phyloP scores from a whole-genome alignment of 306 rosid genomes.

The Argentina anserina region DNA sequence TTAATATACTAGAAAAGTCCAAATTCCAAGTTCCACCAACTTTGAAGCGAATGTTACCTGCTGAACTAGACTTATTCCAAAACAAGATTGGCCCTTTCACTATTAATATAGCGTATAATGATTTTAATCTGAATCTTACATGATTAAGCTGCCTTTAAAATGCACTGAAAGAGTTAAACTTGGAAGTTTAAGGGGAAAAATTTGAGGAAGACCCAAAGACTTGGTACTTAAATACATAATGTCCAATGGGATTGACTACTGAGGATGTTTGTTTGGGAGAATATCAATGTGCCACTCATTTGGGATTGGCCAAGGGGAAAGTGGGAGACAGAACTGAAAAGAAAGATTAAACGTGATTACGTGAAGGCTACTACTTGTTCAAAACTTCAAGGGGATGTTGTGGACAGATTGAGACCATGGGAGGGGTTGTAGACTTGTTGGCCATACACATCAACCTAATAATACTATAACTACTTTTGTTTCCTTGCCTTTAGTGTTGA shows the following conservation, averaged over 20 bases:
- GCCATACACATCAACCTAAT: neutral
- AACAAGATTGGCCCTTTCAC: neutral
- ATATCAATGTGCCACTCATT: neutral
- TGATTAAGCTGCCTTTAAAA: neutral
- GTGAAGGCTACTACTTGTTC: conserved; percentile 1
- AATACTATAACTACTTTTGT: neutral
- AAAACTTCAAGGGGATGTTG: neutral
- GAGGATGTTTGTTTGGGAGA: neutral
- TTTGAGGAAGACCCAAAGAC: neutral
- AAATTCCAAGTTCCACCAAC: neutral
- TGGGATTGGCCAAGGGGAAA: too few relatives aligned
- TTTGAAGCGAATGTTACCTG: neutral
- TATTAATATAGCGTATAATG: too few relatives aligned
- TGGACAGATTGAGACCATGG: conserved; percentile 17
- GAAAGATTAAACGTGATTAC: neutral
- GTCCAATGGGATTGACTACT: neutral
- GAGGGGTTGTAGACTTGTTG: neutral
- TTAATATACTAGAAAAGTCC: neutral
- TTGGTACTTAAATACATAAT: neutral
- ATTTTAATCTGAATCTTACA: neutral
- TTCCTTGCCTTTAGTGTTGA: too few relatives aligned
- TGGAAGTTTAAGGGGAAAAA: neutral
- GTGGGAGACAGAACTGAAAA: neutral
- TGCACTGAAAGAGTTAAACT: neutral
- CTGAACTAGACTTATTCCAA: neutral